Base-by-base conservation (phyloP, 2,329 filamentous ascomycete genomes). In the Apiospora pterosperma region DNA sequence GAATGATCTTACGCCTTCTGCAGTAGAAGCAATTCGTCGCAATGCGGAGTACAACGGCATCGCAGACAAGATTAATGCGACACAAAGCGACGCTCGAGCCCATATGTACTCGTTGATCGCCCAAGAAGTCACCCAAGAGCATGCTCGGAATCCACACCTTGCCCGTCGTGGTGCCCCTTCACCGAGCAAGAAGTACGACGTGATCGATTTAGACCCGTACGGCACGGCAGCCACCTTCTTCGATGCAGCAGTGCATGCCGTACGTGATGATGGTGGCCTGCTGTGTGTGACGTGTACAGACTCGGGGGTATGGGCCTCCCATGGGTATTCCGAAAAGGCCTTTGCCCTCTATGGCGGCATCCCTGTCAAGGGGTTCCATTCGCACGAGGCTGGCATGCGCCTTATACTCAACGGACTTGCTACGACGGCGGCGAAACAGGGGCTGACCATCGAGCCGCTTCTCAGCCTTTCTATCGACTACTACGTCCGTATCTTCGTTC, bases 211-310 rank as follows among this genome's bases (percentile, higher is more conserved):
- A 36, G 96, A 99, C 75, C 96, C 96, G 0, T 99, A 99, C 72
- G 96, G 96, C 48, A 96, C 93, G 0, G 96, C 95, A 0, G 92
- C 92, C 11, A 92, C 92, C 1, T 99, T 99, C 77, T 85, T 99
- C 63, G 96, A 99, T 75, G 89, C 92, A 1, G 93, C 96, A 1
- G 83, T 99, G 10, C 94, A 97, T 78, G 88, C 92, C 1, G 86
- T 97, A 8, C 88, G 85, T 60, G 86, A 91, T 68, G 92, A 97
- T 70, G 95, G 95, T 1, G 96, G 96, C 4, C 83, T 99, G 42
- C 84, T 99, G 5, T 97, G 94, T 75, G 91, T 99, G 5, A 99
- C 96, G 1, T 99, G 96, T 78, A 99, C 96, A 0, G 96, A 99
- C 76, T 94, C 95, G 11, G 93, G 92, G 11, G 92, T 99, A 2